Percentiles rank a stretch among this genome's conserved stretches.
Evolutionary conservation across 2,329 filamentous ascomycete genomes (phyloP).

Genomic region (Beauveria scarabaeidicola): DNA sequence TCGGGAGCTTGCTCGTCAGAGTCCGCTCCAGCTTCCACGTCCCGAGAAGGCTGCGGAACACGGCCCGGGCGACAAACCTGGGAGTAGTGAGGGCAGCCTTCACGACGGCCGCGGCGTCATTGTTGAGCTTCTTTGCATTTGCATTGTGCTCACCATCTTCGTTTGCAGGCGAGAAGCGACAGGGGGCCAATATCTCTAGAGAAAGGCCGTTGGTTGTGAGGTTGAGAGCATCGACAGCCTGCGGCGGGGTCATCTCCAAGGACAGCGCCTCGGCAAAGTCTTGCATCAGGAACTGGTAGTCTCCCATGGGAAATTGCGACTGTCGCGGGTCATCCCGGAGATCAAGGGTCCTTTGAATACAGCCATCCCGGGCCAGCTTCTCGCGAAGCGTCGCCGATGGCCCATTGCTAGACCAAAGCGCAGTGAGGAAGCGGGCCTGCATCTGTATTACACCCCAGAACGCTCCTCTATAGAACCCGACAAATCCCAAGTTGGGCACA

Average conservation of each 20-base stretch:
- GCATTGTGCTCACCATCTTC: conserved; percentile 27
- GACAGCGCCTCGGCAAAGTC: conserved; percentile 54
- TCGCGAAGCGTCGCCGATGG: conserved; percentile 21
- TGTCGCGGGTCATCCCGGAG: conserved; percentile 44
- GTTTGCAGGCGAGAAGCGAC: conserved; percentile 39
- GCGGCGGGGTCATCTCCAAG: conserved; percentile 34
- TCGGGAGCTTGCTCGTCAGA: conserved; percentile 43
- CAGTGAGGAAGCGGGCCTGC: conserved; percentile 63
- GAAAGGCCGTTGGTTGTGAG: conserved; percentile 33
- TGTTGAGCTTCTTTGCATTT: conserved; percentile 35
- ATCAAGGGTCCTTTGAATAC: conserved; percentile 36
- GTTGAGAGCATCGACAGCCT: conserved; percentile 18
- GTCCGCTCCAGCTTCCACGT: conserved; percentile 56
- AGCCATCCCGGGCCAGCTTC: conserved; percentile 36
- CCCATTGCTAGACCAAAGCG: conserved; percentile 43
- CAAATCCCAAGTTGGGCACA: conserved; percentile 61
- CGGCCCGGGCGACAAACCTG: conserved; percentile 53
- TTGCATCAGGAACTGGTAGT: conserved; percentile 70
- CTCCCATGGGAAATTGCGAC: conserved; percentile 75
- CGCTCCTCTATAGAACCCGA: conserved; percentile 75
- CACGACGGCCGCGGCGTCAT: conserved; percentile 36
- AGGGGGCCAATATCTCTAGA: conserved; percentile 48
- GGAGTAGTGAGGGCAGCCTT: conserved; percentile 33
- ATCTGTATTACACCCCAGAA: conserved; percentile 86
- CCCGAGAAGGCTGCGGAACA: conserved; percentile 64